A percentile compares a stretch with the other conserved stretches of the same genome.
phyloP scores from a whole-genome alignment of 2,329 filamentous ascomycete genomes.

The Pezicula neosporulosa region DNA sequence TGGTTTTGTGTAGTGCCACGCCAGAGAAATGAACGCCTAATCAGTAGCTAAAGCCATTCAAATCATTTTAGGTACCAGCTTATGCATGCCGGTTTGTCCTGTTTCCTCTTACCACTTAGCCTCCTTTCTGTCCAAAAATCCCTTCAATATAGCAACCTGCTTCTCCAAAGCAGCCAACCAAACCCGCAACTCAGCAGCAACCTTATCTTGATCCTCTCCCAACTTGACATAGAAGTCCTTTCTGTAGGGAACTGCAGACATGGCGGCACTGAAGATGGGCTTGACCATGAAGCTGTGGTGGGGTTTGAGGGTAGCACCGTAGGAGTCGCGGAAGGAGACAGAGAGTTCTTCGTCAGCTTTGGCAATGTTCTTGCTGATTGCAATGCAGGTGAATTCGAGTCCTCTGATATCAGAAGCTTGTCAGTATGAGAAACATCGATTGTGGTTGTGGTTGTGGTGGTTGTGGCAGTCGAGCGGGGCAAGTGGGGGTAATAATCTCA shows the following conservation, averaged over 20 bases:
- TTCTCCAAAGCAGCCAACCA: slow-evolving; percentile 80
- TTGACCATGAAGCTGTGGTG: slow-evolving; percentile 89
- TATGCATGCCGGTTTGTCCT: background rate
- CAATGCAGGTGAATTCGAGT: slow-evolving; percentile 88
- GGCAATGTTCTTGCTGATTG: slow-evolving; percentile 72
- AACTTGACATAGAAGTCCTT: slow-evolving; percentile 92
- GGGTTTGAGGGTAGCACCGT: slow-evolving; percentile 82
- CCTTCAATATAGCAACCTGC: slow-evolving; percentile 72
- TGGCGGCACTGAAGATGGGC: slow-evolving; percentile 88
- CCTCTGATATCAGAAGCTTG: slow-evolving; percentile 51
- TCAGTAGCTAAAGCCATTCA: background rate
- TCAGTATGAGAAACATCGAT: background rate
- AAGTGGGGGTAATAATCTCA: background rate
- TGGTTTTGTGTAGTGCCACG: too few species aligned
- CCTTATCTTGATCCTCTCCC: slow-evolving; percentile 61
- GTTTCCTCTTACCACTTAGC: slow-evolving; percentile 29
- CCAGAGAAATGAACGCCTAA: background rate
- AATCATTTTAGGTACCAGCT: background rate
- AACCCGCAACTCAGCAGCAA: slow-evolving; percentile 58
- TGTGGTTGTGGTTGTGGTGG: background rate
- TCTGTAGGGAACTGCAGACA: slow-evolving; percentile 89
- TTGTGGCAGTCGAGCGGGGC: background rate
- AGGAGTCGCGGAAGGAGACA: slow-evolving; percentile 82
- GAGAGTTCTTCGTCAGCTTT: slow-evolving; percentile 72
- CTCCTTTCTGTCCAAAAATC: slow-evolving; percentile 54